Conservation (phyloP, 257 asterid species). For the Mentha longifolia region DNA sequence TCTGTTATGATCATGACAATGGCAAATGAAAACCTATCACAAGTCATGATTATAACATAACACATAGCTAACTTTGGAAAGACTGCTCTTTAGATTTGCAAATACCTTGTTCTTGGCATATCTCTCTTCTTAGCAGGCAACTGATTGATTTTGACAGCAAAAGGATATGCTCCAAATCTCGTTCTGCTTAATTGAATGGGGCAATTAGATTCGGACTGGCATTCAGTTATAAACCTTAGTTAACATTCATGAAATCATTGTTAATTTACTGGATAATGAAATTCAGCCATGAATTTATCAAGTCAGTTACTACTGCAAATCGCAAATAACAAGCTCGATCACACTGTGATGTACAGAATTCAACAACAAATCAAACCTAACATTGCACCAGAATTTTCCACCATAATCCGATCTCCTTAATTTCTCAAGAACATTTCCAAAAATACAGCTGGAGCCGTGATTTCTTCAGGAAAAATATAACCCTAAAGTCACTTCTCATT, state of each 20-base stretch:
- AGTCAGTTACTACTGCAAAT: background rate
- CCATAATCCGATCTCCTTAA: background rate
- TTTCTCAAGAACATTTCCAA: background rate
- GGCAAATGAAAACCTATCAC: background rate
- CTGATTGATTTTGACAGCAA: background rate
- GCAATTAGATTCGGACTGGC: background rate
- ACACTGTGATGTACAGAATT: background rate
- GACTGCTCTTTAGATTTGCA: background rate
- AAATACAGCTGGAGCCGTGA: background rate
- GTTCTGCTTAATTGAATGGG: conserved; percentile 25
- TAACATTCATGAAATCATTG: background rate
- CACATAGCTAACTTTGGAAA: background rate
- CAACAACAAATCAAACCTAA: background rate
- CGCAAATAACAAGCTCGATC: background rate
- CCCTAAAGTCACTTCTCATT: background rate
- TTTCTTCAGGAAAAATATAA: background rate
- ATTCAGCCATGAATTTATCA: too few relatives aligned
- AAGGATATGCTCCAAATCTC: background rate
- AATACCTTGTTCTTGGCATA: conserved; percentile 45
- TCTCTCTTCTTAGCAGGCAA: conserved; percentile 1
- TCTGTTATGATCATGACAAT: conserved; percentile 21
- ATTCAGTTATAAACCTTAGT: background rate
- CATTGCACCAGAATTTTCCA: background rate
- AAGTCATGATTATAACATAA: background rate
- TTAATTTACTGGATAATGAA: too few relatives aligned